Evolutionary conservation across 768 basidiomycete genomes (phyloP).

Genomic region (Rhizopogon vesiculosus): DNA sequence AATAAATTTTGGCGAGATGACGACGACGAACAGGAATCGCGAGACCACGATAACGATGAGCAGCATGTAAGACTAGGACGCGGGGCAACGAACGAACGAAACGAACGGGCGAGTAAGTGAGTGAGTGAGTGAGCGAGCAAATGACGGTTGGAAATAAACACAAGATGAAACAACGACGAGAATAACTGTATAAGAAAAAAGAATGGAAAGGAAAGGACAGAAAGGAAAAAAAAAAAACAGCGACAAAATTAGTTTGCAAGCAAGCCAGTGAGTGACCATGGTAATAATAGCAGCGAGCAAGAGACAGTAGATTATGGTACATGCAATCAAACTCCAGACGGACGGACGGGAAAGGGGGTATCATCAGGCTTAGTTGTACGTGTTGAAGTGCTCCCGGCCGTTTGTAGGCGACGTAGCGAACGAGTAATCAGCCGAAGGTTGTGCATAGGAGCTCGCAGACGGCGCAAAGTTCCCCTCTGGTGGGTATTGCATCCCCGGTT

Average conservation of each 20-base stretch:
- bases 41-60: not conserved
- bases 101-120: too few relatives aligned
- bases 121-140: conserved; percentile 1
- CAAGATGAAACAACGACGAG: not conserved
- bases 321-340: not conserved
- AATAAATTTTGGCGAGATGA: not conserved
- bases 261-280: not conserved
- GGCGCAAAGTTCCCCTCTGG: conserved; percentile 10
- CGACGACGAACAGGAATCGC: not conserved
- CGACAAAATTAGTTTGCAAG: conserved; percentile 6
- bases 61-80: not conserved
- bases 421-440: conserved; percentile 16
- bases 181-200: not conserved
- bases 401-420: conserved; percentile 8
- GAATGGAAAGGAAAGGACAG: not conserved
- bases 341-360: not conserved
- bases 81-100: not conserved
- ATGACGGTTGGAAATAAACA: not conserved
- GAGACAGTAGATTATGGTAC: not conserved
- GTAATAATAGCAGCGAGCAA: not conserved
- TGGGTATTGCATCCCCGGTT: conserved; percentile 16
- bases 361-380: conserved; percentile 4
- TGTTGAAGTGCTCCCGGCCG: conserved; percentile 17
- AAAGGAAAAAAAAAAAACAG: not conserved
- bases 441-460: conserved; percentile 10